phyloP scores from a whole-genome alignment of 345 rosid genomes.

The Nephelium lappaceum region DNA sequence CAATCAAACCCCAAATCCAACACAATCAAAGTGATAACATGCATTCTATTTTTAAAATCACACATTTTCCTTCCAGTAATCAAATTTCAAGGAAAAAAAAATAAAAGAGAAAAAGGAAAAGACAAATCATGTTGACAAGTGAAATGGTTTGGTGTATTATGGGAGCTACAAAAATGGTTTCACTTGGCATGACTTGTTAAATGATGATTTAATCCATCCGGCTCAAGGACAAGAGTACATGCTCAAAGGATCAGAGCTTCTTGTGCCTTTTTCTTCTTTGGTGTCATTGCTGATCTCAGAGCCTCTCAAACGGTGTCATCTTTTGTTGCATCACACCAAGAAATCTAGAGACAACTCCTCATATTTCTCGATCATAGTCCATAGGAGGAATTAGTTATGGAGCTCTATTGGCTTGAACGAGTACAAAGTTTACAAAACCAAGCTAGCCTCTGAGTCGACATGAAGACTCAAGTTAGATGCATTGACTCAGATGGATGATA shows the following conservation, averaged over 20 bases:
- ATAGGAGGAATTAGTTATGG: constrained; percentile 83
- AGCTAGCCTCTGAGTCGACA: constrained; percentile 53
- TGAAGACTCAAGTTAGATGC: constrained; percentile 73
- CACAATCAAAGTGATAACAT: no score
- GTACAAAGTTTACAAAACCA: constrained; percentile 74
- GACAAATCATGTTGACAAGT: no score
- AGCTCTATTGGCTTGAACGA: constrained; percentile 76
- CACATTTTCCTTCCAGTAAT: no score
- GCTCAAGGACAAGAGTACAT: constrained; percentile 87
- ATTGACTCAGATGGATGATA: constrained; percentile 84
- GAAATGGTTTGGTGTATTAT: no score
- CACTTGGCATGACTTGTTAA: constrained; percentile 90
- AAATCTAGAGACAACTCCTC: constrained; percentile 28
- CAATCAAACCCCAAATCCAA: no score
- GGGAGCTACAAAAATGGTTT: constrained; percentile 94
- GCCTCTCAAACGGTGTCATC: constrained; percentile 45
- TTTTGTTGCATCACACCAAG: constrained; percentile 45
- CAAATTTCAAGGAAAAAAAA: no score
- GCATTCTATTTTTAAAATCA: no score
- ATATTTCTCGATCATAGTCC: constrained; percentile 42
- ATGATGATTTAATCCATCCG: constrained; percentile 73
- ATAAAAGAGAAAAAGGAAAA: no score
- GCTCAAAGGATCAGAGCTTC: constrained; percentile 92
- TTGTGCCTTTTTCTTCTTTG: constrained; percentile 48
- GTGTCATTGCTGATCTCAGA: constrained; percentile 35